These are phyloP conservation scores for Phytopythium delawarense DNA, from an alignment of 352 stramenopile species.

Conservation along the genomic window DNA sequence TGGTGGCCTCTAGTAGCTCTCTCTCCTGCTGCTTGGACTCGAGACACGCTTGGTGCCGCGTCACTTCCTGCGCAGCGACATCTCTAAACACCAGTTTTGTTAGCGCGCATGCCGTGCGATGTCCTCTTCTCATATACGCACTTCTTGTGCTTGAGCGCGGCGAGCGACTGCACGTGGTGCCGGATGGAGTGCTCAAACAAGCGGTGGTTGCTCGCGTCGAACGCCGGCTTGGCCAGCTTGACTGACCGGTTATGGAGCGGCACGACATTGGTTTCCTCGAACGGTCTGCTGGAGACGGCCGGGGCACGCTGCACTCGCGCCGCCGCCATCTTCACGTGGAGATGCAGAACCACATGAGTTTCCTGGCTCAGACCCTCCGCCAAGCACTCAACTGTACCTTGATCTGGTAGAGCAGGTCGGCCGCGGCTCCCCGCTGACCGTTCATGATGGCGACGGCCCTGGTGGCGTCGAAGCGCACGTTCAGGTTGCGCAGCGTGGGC, in stretches of 20 bases:
- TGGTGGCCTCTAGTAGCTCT: constrained; percentile 46
- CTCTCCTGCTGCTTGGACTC: constrained; percentile 24
- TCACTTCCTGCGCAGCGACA: constrained; percentile 26
- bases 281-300: constrained; percentile 42
- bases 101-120: background rate
- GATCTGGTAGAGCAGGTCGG: constrained; percentile 85
- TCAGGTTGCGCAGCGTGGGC: constrained; percentile 64
- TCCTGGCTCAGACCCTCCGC: no score
- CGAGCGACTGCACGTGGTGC: constrained; percentile 48
- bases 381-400: constrained; percentile 33
- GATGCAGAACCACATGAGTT: constrained; percentile 3
- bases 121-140: constrained; percentile 11
- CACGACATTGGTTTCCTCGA: constrained; percentile 39
- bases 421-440: constrained; percentile 43
- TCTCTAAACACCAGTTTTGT: constrained; percentile 25
- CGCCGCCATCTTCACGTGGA: constrained; percentile 30
- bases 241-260: constrained; percentile 58
- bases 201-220: constrained; percentile 48
- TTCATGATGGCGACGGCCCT: constrained; percentile 82
- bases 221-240: constrained; percentile 54
- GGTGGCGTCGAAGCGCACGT: constrained; percentile 75
- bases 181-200: constrained; percentile 71
- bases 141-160: constrained; percentile 48
- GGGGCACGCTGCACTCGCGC: constrained; percentile 39
- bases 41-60: constrained; percentile 23